These are phyloP conservation scores for Lyophyllum atratum DNA, from an alignment of 768 basidiomycete genomes.

Conservation along the genomic window DNA sequence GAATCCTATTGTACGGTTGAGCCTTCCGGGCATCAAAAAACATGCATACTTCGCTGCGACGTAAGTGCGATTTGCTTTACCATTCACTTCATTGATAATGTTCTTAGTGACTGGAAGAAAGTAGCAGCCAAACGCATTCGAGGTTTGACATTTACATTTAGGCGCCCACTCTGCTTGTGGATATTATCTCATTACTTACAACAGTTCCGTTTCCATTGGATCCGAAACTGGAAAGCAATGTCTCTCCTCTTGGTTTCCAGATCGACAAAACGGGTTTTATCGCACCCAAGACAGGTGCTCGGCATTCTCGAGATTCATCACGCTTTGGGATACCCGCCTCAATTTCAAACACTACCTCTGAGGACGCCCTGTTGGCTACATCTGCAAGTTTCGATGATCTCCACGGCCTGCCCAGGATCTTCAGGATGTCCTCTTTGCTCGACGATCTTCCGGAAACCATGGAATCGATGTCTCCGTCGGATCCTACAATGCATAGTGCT, in stretches of 20 bases:
- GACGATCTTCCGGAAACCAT: constrained; percentile 10
- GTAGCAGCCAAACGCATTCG: constrained; percentile 30
- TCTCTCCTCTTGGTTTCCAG: background rate
- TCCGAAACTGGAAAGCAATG: background rate
- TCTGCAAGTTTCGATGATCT: background rate
- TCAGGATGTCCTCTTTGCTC: constrained; percentile 13
- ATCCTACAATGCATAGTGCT: constrained; percentile 10
- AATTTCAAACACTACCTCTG: background rate
- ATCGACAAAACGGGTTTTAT: background rate
- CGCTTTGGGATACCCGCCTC: background rate
- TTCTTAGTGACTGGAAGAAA: constrained; percentile 41
- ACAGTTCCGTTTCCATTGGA: constrained; percentile 6
- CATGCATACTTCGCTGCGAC: constrained; percentile 51
- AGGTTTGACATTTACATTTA: constrained; percentile 23
- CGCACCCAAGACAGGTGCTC: background rate
- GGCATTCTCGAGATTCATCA: constrained; percentile 1
- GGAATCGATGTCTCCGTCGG: constrained; percentile 8
- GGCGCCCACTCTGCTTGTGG: background rate
- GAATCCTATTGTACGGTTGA: constrained; percentile 50
- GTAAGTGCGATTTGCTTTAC: constrained; percentile 33
- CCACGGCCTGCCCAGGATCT: constrained; percentile 10
- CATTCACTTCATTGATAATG: constrained; percentile 9
- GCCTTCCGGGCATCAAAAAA: constrained; percentile 39
- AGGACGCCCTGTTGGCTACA: background rate
- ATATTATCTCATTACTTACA: background rate